Conservation (phyloP, 495 filamentous ascomycete genomes). For the Talaromyces borbonicus region DNA sequence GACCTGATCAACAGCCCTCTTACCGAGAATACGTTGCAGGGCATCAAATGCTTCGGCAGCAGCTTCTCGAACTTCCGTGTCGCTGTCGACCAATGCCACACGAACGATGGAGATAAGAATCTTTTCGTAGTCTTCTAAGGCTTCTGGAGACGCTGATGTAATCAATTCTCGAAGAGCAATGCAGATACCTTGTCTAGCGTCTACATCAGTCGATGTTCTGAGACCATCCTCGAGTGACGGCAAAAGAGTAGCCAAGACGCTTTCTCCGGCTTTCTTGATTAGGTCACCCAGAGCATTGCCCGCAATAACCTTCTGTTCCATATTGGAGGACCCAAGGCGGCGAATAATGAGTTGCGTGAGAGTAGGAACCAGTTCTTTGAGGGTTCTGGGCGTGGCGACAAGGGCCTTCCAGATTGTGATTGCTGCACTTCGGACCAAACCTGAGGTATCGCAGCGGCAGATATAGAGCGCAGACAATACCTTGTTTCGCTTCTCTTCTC, state of each 20-base stretch:
- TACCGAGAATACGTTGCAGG: slow-evolving; percentile 85
- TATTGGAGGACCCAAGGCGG: slow-evolving; percentile 86
- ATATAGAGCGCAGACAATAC: slow-evolving; percentile 93
- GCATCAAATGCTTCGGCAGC: slow-evolving; percentile 96
- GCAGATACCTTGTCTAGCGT: slow-evolving; percentile 95
- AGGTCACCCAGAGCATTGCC: slow-evolving; percentile 93
- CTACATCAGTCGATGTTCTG: slow-evolving; percentile 77
- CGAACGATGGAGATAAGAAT: slow-evolving; percentile 89
- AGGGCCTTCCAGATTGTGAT: slow-evolving; percentile 94
- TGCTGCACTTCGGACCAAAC: slow-evolving; percentile 80
- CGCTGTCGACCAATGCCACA: slow-evolving; percentile 80
- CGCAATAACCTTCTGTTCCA: slow-evolving; percentile 97
- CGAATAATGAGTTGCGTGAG: slow-evolving; percentile 91
- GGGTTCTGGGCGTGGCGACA: slow-evolving; percentile 81
- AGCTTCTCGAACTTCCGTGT: slow-evolving; percentile 85
- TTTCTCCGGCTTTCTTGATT: slow-evolving; percentile 92
- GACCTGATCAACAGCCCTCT: slow-evolving; percentile 88
- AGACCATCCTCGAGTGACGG: slow-evolving; percentile 91
- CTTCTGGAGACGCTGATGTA: slow-evolving; percentile 77
- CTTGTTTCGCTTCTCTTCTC: slow-evolving; percentile 90
- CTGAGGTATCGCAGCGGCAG: slow-evolving; percentile 94
- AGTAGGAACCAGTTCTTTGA: slow-evolving; percentile 91
- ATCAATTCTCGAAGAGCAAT: slow-evolving; percentile 92
- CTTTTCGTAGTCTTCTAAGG: slow-evolving; percentile 89
- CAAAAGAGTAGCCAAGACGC: slow-evolving; percentile 76